These are phyloP conservation scores for Fusarium mangiferae DNA, from an alignment of 2,329 filamentous ascomycete species.

Conservation along the genomic window DNA sequence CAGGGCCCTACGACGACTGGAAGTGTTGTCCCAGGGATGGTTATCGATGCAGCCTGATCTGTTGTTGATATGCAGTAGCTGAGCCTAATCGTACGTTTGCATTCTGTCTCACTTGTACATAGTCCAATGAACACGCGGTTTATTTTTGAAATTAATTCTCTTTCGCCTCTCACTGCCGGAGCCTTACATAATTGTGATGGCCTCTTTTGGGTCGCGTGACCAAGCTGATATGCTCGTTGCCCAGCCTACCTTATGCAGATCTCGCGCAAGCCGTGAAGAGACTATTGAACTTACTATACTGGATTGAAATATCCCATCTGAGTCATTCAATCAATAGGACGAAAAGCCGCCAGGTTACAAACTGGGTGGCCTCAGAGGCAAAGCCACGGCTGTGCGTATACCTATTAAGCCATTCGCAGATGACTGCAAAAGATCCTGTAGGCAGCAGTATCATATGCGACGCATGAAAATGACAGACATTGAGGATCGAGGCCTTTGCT, in stretches of 20 bases:
- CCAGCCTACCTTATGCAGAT: neutral
- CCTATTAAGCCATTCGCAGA: neutral
- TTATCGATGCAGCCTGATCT: slow-evolving; percentile 31
- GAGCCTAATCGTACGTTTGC: neutral
- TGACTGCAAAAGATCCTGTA: neutral
- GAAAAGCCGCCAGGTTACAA: neutral
- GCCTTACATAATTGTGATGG: neutral
- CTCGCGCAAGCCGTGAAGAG: neutral
- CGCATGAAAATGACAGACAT: slow-evolving; percentile 3
- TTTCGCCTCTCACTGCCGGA: neutral
- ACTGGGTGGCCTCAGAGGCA: slow-evolving; percentile 14
- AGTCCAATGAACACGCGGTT: neutral
- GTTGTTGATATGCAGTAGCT: neutral
- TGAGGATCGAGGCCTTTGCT: neutral
- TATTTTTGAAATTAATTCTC: neutral
- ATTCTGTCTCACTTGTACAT: neutral
- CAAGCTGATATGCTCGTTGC: neutral
- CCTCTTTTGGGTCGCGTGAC: neutral
- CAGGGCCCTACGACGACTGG: slow-evolving; percentile 39
- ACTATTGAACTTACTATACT: too few relatives aligned
- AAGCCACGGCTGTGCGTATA: neutral
- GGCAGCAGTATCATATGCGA: neutral
- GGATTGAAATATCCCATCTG: neutral
- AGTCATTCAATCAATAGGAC: slow-evolving; percentile 5
- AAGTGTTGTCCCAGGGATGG: slow-evolving; percentile 33